Evolutionary conservation across 2,329 filamentous ascomycete genomes (phyloP).

Genomic region (Sporothrix pseudoabietina): DNA sequence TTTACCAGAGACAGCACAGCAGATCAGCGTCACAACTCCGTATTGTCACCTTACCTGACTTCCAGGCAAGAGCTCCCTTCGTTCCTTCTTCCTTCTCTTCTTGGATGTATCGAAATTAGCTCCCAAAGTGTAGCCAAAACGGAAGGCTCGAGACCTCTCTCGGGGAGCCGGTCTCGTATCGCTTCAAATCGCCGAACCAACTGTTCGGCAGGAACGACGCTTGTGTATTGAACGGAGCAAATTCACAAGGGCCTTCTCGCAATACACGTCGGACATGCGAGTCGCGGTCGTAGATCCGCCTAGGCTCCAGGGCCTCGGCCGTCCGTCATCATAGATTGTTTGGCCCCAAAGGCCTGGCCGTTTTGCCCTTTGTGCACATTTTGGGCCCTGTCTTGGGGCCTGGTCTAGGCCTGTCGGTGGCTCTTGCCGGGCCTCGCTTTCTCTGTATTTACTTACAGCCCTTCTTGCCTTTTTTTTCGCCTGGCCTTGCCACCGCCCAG

Average conservation of each 20-base stretch:
- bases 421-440: constrained; percentile 19
- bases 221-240: background rate
- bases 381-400: background rate
- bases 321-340: constrained; percentile 4
- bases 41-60: constrained; percentile 7
- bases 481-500: constrained; percentile 27
- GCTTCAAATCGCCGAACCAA: background rate
- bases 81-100: background rate
- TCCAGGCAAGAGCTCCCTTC: constrained; percentile 11
- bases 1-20: constrained; percentile 16
- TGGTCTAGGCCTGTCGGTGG: background rate
- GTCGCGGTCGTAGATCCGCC: background rate
- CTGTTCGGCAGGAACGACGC: background rate
- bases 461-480: constrained; percentile 16
- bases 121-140: background rate
- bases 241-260: background rate
- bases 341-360: background rate
- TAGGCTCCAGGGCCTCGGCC: constrained; percentile 17
- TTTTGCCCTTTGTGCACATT: background rate
- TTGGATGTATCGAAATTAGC: background rate
- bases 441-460: background rate
- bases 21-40: constrained; percentile 22
- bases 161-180: constrained; percentile 16
- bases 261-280: background rate
- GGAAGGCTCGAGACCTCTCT: constrained; percentile 1